Evolutionary conservation across 129 eudicot species (phyloP).

Genomic region (Cynara cardunculus): DNA sequence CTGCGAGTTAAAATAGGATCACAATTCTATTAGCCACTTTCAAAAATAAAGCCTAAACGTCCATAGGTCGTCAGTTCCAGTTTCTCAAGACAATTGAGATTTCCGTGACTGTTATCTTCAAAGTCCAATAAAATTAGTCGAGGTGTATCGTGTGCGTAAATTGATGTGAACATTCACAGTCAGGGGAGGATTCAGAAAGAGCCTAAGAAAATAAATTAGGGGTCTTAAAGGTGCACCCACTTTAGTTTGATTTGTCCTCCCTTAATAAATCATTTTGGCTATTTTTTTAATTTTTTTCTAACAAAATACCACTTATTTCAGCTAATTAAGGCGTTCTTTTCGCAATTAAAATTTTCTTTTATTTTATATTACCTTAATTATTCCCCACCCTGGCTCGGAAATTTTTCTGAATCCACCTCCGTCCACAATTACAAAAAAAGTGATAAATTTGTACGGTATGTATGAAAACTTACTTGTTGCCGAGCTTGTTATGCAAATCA

Average conservation of each 20-base stretch:
- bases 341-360: too few relatives aligned
- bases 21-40: background rate
- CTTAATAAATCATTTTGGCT: background rate
- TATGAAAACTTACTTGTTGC: conserved; percentile 21
- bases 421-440: background rate
- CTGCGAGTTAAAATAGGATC: background rate
- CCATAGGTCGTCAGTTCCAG: background rate
- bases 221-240: background rate
- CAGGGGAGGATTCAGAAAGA: too few relatives aligned
- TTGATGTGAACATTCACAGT: background rate
- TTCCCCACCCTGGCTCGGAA: background rate
- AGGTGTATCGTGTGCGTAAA: background rate
- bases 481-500: conserved; percentile 17
- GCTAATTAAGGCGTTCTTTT: too few relatives aligned
- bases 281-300: background rate
- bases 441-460: background rate
- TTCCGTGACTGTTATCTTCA: background rate
- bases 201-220: background rate
- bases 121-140: background rate
- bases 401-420: background rate
- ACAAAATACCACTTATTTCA: background rate
- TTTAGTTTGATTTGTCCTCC: background rate
- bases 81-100: background rate
- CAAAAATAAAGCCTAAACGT: background rate
- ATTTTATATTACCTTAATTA: background rate